A percentile compares a stretch with the other conserved stretches of the same genome.
Evolutionary conservation across 1,284 basidiomycete species (phyloP).

Genomic region (Ceratobasidium sp.): DNA sequence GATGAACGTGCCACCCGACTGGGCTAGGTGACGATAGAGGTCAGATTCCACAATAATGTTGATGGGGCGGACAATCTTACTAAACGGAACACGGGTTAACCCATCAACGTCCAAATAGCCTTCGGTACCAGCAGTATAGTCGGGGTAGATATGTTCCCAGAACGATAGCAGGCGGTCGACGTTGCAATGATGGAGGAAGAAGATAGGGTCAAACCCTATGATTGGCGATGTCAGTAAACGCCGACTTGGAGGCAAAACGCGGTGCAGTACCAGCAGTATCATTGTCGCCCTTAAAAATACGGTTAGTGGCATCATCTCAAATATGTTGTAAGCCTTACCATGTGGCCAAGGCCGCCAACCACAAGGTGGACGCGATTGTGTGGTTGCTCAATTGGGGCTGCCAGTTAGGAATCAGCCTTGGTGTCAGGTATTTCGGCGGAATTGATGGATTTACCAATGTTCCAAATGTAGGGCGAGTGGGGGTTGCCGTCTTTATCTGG

Average conservation of each 20-base stretch:
- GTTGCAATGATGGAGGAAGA: slow-evolving; percentile 48
- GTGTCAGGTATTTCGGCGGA: background rate
- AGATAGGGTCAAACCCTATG: slow-evolving; percentile 47
- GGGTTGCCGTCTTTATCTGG: background rate
- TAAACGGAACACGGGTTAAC: slow-evolving; percentile 15
- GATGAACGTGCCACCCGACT: slow-evolving; percentile 13
- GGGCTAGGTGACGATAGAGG: background rate
- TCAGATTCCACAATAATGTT: background rate
- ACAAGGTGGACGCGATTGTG: slow-evolving; percentile 42
- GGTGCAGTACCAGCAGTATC: slow-evolving; percentile 7
- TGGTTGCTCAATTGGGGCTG: slow-evolving; percentile 41
- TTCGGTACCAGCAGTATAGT: slow-evolving; percentile 28
- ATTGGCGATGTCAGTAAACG: background rate
- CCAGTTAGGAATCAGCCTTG: background rate
- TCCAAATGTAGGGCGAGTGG: slow-evolving; percentile 12
- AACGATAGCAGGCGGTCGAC: slow-evolving; percentile 46
- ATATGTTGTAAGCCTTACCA: slow-evolving; percentile 19
- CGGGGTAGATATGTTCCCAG: slow-evolving; percentile 47
- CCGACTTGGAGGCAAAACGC: background rate
- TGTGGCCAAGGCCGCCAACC: slow-evolving; percentile 40
- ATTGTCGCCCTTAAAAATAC: background rate
- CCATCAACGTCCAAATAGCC: slow-evolving; percentile 37
- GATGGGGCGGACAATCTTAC: slow-evolving; percentile 11
- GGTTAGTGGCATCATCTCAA: background rate
- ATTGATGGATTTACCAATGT: background rate